phyloP scores from a whole-genome alignment of 345 rosid species.

The Arabis alpina region DNA sequence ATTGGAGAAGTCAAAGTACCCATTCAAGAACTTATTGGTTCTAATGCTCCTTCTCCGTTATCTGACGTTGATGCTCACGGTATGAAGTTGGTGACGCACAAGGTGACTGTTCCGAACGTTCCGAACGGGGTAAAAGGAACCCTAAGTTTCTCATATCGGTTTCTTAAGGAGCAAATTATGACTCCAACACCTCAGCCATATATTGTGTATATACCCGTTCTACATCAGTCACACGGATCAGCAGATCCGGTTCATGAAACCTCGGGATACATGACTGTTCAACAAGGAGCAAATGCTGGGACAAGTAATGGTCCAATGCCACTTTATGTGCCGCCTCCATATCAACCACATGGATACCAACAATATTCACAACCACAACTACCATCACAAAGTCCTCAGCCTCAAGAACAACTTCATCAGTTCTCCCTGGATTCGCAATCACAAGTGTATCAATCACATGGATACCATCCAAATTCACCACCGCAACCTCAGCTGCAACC shows the following conservation, averaged over 20 bases:
- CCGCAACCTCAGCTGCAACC: conserved; percentile 33
- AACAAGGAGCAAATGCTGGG: conserved; percentile 8
- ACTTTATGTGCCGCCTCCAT: conserved; percentile 15
- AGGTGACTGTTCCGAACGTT: conserved; percentile 55
- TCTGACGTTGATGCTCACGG: conserved; percentile 25
- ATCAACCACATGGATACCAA: conserved; percentile 32
- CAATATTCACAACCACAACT: conserved; percentile 31
- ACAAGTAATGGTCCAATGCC: conserved; percentile 26
- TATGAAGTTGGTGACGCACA: conserved; percentile 53
- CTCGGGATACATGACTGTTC: conserved; percentile 11
- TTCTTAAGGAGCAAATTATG: conserved; percentile 30
- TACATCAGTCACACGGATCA: conserved; percentile 15
- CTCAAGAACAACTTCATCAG: conserved; percentile 34
- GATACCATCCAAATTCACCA: conserved; percentile 16
- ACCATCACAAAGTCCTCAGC: conserved; percentile 23
- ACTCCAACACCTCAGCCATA: conserved; percentile 27
- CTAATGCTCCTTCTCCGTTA: conserved; percentile 26
- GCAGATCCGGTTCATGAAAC: background rate
- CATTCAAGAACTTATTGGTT: conserved; percentile 56
- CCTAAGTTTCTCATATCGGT: conserved; percentile 59
- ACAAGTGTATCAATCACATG: background rate
- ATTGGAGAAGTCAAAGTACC: conserved; percentile 70
- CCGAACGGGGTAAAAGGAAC: conserved; percentile 70
- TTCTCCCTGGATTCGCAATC: background rate
- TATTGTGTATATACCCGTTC: conserved; percentile 33